A percentile compares a stretch with the other conserved stretches of the same genome.
Conservation (phyloP, 2,329 filamentous ascomycete genomes). For the Aspergillus phoenicis region DNA sequence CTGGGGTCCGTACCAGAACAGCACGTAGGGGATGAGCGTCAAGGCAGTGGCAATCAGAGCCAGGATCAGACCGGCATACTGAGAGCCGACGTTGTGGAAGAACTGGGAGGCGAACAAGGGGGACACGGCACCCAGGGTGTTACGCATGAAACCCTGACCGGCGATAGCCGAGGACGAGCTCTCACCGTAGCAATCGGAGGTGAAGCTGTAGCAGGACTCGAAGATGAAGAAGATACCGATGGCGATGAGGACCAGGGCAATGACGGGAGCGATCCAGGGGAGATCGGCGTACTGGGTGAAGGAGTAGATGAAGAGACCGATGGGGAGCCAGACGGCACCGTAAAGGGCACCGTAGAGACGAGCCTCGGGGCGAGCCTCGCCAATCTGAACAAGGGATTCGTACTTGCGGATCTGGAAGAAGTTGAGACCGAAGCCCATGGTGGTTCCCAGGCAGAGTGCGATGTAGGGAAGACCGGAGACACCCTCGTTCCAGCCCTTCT, state of each 20-base stretch:
- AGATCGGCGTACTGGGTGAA: conserved; percentile 57
- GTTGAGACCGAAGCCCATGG: conserved; percentile 52
- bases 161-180: conserved; percentile 47
- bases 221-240: conserved; percentile 58
- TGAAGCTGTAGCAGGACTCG: conserved; percentile 51
- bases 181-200: conserved; percentile 56
- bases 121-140: conserved; percentile 56
- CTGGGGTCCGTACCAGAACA: conserved; percentile 33
- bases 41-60: conserved; percentile 48
- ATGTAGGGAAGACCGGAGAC: conserved; percentile 56
- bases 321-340: conserved; percentile 51
- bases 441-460: conserved; percentile 52
- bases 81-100: conserved; percentile 57
- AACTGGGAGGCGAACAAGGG: conserved; percentile 56
- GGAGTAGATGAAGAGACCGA: conserved; percentile 57
- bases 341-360: conserved; percentile 54
- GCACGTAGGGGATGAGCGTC: conserved; percentile 33
- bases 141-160: conserved; percentile 56
- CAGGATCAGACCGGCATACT: conserved; percentile 55
- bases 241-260: conserved; percentile 54
- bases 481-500: conserved; percentile 56
- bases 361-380: conserved; percentile 46
- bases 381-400: conserved; percentile 42
- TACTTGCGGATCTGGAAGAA: conserved; percentile 57
- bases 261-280: conserved; percentile 53